A percentile compares a stretch with the other conserved stretches of the same genome.
Evolutionary conservation across 768 basidiomycete species (phyloP).

Genomic region (Vishniacozyma victoriae): DNA sequence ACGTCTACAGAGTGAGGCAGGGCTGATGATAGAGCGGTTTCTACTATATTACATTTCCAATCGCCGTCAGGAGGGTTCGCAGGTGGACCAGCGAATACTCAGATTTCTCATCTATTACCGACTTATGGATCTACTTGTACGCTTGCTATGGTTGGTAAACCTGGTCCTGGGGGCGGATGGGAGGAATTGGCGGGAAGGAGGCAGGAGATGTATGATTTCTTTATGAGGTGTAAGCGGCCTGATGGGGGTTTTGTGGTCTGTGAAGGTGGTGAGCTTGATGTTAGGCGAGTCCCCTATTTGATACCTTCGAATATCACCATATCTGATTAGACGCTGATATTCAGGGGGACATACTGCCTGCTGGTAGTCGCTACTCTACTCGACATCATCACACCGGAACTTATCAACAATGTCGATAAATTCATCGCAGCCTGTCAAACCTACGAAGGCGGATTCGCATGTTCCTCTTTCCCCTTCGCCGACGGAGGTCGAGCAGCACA

Average conservation of each 20-base stretch:
- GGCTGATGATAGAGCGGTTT: slow-evolving; percentile 57
- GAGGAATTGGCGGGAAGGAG: slow-evolving; percentile 79
- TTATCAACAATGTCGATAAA: slow-evolving; percentile 65
- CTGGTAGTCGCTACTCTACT: slow-evolving; percentile 75
- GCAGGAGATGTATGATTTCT: slow-evolving; percentile 74
- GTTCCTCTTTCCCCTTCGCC: slow-evolving; percentile 67
- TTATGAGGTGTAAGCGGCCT: slow-evolving; percentile 82
- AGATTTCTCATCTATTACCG: slow-evolving; percentile 77
- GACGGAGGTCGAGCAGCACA: slow-evolving; percentile 47
- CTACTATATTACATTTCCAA: slow-evolving; percentile 74
- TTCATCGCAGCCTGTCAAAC: slow-evolving; percentile 86
- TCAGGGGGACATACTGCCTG: slow-evolving; percentile 88
- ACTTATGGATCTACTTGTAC: slow-evolving; percentile 84
- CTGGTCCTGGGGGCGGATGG: slow-evolving; percentile 52
- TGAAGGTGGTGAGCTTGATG: slow-evolving; percentile 83
- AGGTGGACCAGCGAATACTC: slow-evolving; percentile 70
- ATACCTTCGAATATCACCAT: not conserved
- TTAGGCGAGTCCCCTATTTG: slow-evolving; percentile 72
- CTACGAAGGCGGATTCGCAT: slow-evolving; percentile 92
- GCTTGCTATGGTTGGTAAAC: slow-evolving; percentile 71
- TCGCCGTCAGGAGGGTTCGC: slow-evolving; percentile 84
- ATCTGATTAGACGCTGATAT: slow-evolving; percentile 5
- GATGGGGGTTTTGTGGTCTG: slow-evolving; percentile 92
- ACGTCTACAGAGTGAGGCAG: slow-evolving; percentile 4
- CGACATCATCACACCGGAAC: slow-evolving; percentile 80